These are phyloP conservation scores for Miscanthus lutarioriparius DNA, from an alignment of 176 grass and related monocot genomes.

Conservation along the genomic window DNA sequence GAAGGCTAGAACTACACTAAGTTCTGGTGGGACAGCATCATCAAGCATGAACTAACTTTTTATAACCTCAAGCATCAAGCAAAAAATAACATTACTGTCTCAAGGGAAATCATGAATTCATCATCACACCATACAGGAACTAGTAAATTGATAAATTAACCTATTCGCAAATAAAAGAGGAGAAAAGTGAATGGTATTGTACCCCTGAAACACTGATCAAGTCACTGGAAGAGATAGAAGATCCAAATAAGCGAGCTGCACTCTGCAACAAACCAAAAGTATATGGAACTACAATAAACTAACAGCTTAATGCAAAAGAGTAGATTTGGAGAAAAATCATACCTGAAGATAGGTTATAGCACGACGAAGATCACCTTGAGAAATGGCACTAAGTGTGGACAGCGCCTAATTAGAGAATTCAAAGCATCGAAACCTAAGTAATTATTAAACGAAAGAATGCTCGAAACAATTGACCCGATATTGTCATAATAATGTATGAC, in stretches of 20 bases:
- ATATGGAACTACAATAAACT: conserved; percentile 21
- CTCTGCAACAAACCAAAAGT: conserved; percentile 57
- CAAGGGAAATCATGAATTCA: not conserved
- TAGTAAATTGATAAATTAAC: conserved; percentile 22
- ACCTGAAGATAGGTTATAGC: conserved; percentile 99
- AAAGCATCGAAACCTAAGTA: conserved; percentile 33
- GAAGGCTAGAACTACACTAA: not conserved
- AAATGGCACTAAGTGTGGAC: conserved; percentile 79
- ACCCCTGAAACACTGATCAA: conserved; percentile 99
- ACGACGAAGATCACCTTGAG: conserved; percentile 97
- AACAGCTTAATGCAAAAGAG: not conserved
- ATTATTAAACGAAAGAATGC: not conserved
- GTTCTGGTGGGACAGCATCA: not conserved
- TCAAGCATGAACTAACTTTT: not conserved
- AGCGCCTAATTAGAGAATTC: conserved; percentile 62
- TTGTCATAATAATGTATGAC: conserved; percentile 13
- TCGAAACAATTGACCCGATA: not conserved
- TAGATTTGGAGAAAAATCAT: conserved; percentile 14
- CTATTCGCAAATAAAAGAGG: not conserved
- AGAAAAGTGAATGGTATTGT: conserved; percentile 30
- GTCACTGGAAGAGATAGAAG: conserved; percentile 79
- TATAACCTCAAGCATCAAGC: not conserved
- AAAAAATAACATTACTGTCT: conserved; percentile 23
- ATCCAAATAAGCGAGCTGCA: conserved; percentile 92
- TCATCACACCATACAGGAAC: conserved; percentile 6